phyloP scores from a whole-genome alignment of 2,329 filamentous ascomycete species.

The Beauveria asiatica region DNA sequence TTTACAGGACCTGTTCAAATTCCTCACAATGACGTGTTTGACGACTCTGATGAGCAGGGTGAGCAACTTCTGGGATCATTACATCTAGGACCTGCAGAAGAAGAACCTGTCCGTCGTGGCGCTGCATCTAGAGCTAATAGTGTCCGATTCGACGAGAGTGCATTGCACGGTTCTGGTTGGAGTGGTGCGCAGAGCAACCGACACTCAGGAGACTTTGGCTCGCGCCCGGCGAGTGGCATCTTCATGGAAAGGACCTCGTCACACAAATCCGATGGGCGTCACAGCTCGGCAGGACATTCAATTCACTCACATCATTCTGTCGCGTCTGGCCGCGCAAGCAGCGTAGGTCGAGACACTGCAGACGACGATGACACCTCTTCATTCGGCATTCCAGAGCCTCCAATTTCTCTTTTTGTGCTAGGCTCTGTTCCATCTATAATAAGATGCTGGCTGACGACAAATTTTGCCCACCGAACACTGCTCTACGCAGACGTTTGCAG shows the following conservation, averaged over 20 bases:
- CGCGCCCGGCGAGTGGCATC: conserved; percentile 72
- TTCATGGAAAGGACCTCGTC: conserved; percentile 89
- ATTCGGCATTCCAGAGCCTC: conserved; percentile 63
- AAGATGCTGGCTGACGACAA: conserved; percentile 85
- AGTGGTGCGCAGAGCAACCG: conserved; percentile 62
- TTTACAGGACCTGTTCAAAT: conserved; percentile 66
- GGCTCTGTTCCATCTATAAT: conserved; percentile 90
- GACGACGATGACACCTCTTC: conserved; percentile 60
- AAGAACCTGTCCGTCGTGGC: conserved; percentile 75
- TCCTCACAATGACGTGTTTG: conserved; percentile 75
- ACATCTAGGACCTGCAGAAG: conserved; percentile 71
- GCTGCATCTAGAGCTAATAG: conserved; percentile 91
- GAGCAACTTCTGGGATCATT: conserved; percentile 72
- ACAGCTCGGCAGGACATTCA: conserved; percentile 86
- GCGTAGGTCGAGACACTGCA: conserved; percentile 70
- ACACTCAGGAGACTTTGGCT: conserved; percentile 74
- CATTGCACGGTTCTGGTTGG: conserved; percentile 80
- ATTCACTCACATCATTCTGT: conserved; percentile 61
- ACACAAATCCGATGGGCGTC: conserved; percentile 90
- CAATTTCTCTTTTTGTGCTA: conserved; percentile 75
- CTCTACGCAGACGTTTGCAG: conserved; percentile 90
- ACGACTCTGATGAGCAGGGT: conserved; percentile 80
- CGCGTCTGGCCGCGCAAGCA: conserved; percentile 74
- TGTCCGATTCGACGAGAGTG: conserved; percentile 94
- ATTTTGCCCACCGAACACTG: conserved; percentile 82